Percentiles rank a stretch among this genome's conserved stretches.
These are phyloP conservation scores for Luffa aegyptiaca DNA, from an alignment of 306 rosid genomes.

Conservation along the genomic window DNA sequence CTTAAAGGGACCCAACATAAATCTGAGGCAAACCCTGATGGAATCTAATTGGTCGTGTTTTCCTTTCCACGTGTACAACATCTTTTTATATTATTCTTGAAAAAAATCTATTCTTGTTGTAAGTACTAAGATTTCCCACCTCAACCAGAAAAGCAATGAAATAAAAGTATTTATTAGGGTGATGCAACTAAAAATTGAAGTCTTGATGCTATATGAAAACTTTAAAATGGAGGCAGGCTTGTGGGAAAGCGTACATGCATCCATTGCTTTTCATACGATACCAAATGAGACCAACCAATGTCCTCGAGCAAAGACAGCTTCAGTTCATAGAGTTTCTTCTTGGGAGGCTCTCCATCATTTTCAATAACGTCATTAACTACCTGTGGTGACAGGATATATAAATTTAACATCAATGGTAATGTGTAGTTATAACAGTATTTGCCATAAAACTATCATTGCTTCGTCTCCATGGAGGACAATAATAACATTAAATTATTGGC, in stretches of 20 bases:
- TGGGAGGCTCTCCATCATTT: conserved; percentile 54
- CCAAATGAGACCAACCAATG: conserved; percentile 74
- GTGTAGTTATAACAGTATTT: background rate
- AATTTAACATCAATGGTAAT: background rate
- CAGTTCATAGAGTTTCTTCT: conserved; percentile 73
- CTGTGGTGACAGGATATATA: conserved; percentile 20
- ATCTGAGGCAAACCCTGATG: background rate
- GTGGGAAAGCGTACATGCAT: conserved; percentile 84
- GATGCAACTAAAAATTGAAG: background rate
- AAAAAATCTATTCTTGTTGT: background rate
- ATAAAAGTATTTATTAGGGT: background rate
- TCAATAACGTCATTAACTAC: conserved; percentile 64
- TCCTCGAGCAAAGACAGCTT: conserved; percentile 73
- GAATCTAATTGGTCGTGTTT: background rate
- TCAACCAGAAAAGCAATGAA: background rate
- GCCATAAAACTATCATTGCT: too few species aligned
- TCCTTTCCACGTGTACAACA: background rate
- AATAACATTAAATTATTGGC: too few species aligned
- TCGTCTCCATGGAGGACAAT: too few species aligned
- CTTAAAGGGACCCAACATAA: background rate
- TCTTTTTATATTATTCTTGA: background rate
- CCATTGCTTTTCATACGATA: conserved; percentile 70
- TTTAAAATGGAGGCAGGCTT: conserved; percentile 59
- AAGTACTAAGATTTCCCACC: background rate
- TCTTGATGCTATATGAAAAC: background rate